These are phyloP conservation scores for Aureobasidium sp. DNA, from an alignment of 2,329 filamentous ascomycete species.

Conservation along the genomic window DNA sequence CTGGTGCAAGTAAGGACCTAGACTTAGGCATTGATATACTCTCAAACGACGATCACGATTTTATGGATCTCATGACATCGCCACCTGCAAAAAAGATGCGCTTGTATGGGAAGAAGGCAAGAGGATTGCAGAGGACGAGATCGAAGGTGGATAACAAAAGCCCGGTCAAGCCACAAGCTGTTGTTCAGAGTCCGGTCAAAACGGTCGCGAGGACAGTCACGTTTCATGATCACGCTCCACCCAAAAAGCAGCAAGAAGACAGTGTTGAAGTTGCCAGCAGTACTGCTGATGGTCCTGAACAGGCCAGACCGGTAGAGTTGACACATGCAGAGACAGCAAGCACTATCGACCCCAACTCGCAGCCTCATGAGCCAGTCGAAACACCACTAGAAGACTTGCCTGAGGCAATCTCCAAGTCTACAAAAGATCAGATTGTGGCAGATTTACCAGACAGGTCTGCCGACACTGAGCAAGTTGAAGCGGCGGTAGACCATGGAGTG, in stretches of 20 bases:
- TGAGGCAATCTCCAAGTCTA: too few relatives aligned
- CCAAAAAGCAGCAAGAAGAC: not conserved
- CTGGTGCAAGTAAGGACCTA: constrained; percentile 16
- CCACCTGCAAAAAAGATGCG: constrained; percentile 26
- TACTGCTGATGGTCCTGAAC: not conserved
- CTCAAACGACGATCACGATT: constrained; percentile 29
- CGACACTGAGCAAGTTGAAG: not conserved
- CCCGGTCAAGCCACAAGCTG: not conserved
- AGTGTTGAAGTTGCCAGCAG: not conserved
- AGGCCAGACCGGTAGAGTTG: not conserved
- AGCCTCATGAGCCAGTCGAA: not conserved
- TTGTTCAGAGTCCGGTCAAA: not conserved
- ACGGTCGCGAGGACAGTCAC: not conserved
- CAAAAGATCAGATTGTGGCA: too few relatives aligned
- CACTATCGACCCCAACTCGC: not conserved
- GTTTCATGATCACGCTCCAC: not conserved
- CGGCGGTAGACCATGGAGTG: not conserved
- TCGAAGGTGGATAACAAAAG: not conserved
- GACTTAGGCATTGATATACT: constrained; percentile 27
- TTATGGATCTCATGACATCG: constrained; percentile 22
- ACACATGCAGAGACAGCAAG: not conserved
- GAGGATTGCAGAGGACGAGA: not conserved
- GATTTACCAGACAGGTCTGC: not conserved
- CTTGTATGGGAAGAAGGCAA: constrained; percentile 16
- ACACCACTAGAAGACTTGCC: not conserved